A percentile compares a stretch with the other conserved stretches of the same genome.
Conservation (phyloP, 257 asterid species). For the Gentiana macrophylla region DNA sequence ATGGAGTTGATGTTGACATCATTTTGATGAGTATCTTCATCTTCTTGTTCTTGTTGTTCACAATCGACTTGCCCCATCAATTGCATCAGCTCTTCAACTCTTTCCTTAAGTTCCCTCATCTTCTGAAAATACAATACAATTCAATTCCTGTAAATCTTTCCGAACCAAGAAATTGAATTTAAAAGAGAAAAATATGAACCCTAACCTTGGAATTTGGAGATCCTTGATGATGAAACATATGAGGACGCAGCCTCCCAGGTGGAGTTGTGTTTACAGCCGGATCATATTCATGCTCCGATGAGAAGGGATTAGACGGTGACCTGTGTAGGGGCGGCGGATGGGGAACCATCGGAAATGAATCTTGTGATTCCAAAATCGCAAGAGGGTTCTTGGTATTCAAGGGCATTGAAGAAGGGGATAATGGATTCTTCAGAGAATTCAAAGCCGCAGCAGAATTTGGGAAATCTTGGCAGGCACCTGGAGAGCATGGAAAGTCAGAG, state of each 20-base stretch:
- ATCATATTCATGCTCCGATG: no score
- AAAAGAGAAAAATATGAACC: neutral
- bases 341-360: neutral
- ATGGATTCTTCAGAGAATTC: neutral
- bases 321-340: conserved; percentile 9
- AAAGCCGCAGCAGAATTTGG: neutral
- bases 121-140: conserved; percentile 16
- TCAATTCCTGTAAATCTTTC: neutral
- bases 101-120: conserved; percentile 30
- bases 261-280: conserved; percentile 17
- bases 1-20: conserved; percentile 4
- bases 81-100: conserved; percentile 27
- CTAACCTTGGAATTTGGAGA: conserved; percentile 23
- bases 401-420: conserved; percentile 5
- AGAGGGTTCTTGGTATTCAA: conserved; percentile 2
- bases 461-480: neutral
- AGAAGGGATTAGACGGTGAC: conserved; percentile 16
- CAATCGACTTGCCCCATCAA: conserved; percentile 27
- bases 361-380: neutral
- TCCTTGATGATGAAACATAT: conserved; percentile 21
- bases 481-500: conserved; percentile 27
- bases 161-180: neutral
- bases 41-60: conserved; percentile 21
- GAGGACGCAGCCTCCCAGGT: conserved; percentile 10
- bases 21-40: neutral